These are phyloP conservation scores for Isatis lusitanica DNA, from an alignment of 441 rosid genomes.

Conservation along the genomic window DNA sequence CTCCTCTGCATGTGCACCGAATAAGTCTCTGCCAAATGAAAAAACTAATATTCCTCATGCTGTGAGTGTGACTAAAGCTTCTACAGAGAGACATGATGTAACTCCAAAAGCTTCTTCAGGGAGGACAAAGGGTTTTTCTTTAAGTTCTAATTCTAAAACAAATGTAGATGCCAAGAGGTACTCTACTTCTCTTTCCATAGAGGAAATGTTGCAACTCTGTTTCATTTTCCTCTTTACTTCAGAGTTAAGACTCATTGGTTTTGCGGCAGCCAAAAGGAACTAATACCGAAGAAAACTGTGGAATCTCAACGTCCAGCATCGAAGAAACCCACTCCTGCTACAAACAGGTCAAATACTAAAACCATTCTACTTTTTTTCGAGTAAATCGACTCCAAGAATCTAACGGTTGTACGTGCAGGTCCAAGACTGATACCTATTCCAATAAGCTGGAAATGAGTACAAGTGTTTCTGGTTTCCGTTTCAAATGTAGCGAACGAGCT, in stretches of 20 bases:
- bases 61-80: slow-evolving; percentile 7
- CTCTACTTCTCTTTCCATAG: neutral
- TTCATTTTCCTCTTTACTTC: neutral
- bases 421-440: slow-evolving; percentile 39
- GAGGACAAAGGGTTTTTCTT: slow-evolving; percentile 42
- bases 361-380: slow-evolving; percentile 1
- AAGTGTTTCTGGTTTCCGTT: slow-evolving; percentile 43
- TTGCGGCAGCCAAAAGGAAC: slow-evolving; percentile 48
- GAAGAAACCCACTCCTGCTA: slow-evolving; percentile 40
- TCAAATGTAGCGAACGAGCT: slow-evolving; percentile 67
- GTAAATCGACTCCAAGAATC: neutral
- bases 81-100: slow-evolving; percentile 36
- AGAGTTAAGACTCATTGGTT: slow-evolving; percentile 7
- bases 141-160: slow-evolving; percentile 38
- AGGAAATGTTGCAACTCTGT: neutral
- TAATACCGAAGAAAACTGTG: slow-evolving; percentile 43
- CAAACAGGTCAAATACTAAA: slow-evolving; percentile 43
- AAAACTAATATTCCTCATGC: neutral
- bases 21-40: slow-evolving; percentile 11
- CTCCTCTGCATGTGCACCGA: slow-evolving; percentile 15
- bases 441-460: slow-evolving; percentile 48
- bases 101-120: slow-evolving; percentile 21
- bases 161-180: slow-evolving; percentile 54
- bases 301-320: slow-evolving; percentile 42
- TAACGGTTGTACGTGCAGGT: slow-evolving; percentile 41